Percentiles rank a stretch among this genome's conserved stretches.
These are phyloP conservation scores for Afroboletus lepidellus DNA, from an alignment of 1,284 basidiomycete species.

Conservation along the genomic window DNA sequence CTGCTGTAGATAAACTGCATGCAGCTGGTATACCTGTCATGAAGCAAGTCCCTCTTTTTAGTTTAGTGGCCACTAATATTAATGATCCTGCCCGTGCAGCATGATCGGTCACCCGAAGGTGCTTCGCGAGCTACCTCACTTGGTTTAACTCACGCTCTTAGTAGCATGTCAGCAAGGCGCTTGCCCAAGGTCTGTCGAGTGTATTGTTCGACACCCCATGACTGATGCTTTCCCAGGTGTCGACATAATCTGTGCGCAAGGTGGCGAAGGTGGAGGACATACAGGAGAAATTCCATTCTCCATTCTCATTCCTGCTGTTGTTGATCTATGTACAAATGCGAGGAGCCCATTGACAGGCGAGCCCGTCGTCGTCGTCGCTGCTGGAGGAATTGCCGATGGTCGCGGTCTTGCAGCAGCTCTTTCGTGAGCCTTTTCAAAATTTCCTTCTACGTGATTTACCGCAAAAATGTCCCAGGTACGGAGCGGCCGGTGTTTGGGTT, in stretches of 20 bases:
- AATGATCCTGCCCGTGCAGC: slow-evolving; percentile 37
- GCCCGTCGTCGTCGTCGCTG: slow-evolving; percentile 75
- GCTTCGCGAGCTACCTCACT: slow-evolving; percentile 1
- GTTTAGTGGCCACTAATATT: background rate
- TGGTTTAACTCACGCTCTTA: slow-evolving; percentile 4
- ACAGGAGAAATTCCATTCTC: slow-evolving; percentile 76
- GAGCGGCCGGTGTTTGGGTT: slow-evolving; percentile 85
- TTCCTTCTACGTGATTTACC: slow-evolving; percentile 1
- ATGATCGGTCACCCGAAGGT: slow-evolving; percentile 91
- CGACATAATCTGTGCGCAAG: slow-evolving; percentile 85
- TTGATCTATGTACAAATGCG: slow-evolving; percentile 67
- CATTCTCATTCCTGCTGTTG: slow-evolving; percentile 76
- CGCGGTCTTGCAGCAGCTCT: slow-evolving; percentile 78
- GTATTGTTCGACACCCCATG: background rate
- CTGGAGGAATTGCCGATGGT: slow-evolving; percentile 83
- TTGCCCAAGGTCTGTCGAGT: slow-evolving; percentile 56
- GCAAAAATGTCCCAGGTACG: slow-evolving; percentile 45
- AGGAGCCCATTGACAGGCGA: slow-evolving; percentile 76
- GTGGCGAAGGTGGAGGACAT: slow-evolving; percentile 76
- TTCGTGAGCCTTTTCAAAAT: slow-evolving; percentile 45
- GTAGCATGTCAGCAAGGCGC: slow-evolving; percentile 76
- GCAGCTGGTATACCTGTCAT: slow-evolving; percentile 77
- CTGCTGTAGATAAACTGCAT: slow-evolving; percentile 79
- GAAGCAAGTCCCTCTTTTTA: slow-evolving; percentile 57
- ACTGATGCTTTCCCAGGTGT: slow-evolving; percentile 48